Evolutionary conservation across 2,329 filamentous ascomycete genomes (phyloP), one percentile per base, ranked within the genome.

Genomic region (Aspergillaceae sp.): DNA sequence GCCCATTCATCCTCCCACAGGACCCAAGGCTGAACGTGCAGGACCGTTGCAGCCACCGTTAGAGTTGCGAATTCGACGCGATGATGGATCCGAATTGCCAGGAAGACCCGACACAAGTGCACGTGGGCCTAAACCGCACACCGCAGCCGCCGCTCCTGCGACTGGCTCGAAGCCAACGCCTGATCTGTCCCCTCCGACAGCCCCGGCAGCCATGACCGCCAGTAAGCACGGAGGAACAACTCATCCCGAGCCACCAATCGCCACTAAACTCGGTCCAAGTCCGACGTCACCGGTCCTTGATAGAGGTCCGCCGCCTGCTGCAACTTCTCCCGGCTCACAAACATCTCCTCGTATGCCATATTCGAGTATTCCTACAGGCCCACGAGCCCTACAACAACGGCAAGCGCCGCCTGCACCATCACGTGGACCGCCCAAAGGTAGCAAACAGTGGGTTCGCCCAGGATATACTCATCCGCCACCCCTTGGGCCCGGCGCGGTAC

Each of bases 1-100:
- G 3, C 43, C 56, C 2, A 60, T 65, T 34, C 64, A 67, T 29
- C 67, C 69, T 8, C 70, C 70, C 7, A 72, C 69, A 6, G 67
- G 65, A 7, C 70, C 70, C 6, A 71, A 70, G 49, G 69, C 69
- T 7, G 65, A 66, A n/a, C 60, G 70, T 26, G 52, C 45, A 11
- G 57, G 63, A 7, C 36, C 52, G 36, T 19, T 26, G 6, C 54
- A 57, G 34, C 53, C 54, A 26, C 43, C 52, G 3, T 42, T 55
- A 10, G 60, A 67, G 8, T 45, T 53, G 42, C 58, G 57, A 9
- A 29, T 50, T 26, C 56, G 59, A 35, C 58, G 54, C n/a, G 55
- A 61, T 11, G 50, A 50, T n/a, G 11, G 36, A 2, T 44, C 46
- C 7, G 64, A 66, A 19, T 35, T 26, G 10, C 48, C 49, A 27